Evolutionary conservation across 371 early-diverging fungal species (phyloP).

Genomic region (Phascolomyces articulosus): DNA sequence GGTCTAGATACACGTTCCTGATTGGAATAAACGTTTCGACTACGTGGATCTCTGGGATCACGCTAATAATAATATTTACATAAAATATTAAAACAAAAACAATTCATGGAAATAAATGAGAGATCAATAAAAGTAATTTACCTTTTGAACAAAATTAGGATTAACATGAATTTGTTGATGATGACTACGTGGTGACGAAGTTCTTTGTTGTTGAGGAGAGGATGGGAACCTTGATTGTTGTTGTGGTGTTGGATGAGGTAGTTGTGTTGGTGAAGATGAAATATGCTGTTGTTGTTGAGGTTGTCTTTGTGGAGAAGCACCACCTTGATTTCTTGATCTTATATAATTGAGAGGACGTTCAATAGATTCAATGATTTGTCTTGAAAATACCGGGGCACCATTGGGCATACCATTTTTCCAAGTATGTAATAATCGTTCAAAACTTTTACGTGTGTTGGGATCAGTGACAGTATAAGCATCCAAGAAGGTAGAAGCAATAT

Average conservation of each 20-base stretch:
- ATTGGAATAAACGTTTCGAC: not conserved
- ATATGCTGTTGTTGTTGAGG: conserved; percentile 3
- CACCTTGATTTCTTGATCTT: conserved; percentile 27
- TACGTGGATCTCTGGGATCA: conserved; percentile 16
- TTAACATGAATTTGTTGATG: conserved; percentile 59
- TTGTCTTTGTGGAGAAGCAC: conserved; percentile 10
- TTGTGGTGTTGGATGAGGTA: not conserved
- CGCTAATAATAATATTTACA: conserved; percentile 10
- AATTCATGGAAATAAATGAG: not conserved
- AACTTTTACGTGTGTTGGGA: conserved; percentile 57
- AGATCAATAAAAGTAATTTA: conserved; percentile 16
- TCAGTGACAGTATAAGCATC: conserved; percentile 77
- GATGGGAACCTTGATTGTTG: not conserved
- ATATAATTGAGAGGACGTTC: conserved; percentile 56
- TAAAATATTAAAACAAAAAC: too few species aligned
- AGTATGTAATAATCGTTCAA: conserved; percentile 77
- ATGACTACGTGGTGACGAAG: conserved; percentile 16
- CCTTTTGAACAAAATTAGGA: conserved; percentile 62
- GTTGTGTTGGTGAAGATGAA: not conserved
- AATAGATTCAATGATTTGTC: conserved; percentile 55
- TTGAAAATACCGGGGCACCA: conserved; percentile 65
- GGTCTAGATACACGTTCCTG: not conserved
- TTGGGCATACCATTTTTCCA: conserved; percentile 80
- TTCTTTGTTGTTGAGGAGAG: not conserved
- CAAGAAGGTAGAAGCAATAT: conserved; percentile 71